Percentiles rank a stretch among this genome's conserved stretches.
Evolutionary conservation across 140 eudicot genomes (phyloP).

Genomic region (Bidens hawaiensis): DNA sequence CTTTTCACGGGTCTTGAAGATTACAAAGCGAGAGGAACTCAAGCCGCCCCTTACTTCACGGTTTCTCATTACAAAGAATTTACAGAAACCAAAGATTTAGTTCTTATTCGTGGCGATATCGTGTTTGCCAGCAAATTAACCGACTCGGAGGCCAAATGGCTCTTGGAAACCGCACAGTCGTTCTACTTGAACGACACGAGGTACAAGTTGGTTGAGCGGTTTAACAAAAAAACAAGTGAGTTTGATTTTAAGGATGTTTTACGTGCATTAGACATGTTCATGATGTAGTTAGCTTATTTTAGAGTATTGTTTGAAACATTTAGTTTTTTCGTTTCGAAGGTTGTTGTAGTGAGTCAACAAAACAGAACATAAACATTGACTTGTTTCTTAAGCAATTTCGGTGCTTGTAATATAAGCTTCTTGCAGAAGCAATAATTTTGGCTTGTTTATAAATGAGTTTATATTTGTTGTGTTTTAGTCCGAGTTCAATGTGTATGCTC

Average conservation of each 20-base stretch:
- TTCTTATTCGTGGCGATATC: conserved; percentile 76
- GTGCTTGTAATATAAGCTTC: neutral
- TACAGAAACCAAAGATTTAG: conserved; percentile 74
- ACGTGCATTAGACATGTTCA: conserved; percentile 72
- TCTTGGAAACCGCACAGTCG: conserved; percentile 68
- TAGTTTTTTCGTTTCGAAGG: neutral
- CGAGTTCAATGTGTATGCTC: neutral
- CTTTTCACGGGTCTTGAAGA: conserved; percentile 95
- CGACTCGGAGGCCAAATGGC: conserved; percentile 73
- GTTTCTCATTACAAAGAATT: conserved; percentile 82
- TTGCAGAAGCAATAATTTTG: neutral
- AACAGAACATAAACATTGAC: conserved; percentile 1
- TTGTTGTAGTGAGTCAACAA: neutral
- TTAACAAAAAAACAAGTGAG: conserved; percentile 81
- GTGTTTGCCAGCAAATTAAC: conserved; percentile 82
- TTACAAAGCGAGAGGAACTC: conserved; percentile 95
- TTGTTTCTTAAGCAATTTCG: neutral
- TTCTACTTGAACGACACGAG: conserved; percentile 76
- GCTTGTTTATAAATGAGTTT: neutral
- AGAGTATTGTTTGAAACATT: neutral
- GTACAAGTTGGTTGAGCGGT: conserved; percentile 77
- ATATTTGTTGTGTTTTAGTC: neutral
- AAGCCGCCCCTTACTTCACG: conserved; percentile 88
- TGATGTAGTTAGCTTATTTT: conserved; percentile 32
- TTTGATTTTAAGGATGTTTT: conserved; percentile 87